phyloP scores from a whole-genome alignment of 805 yeast species.

The Starmerella geochares region DNA sequence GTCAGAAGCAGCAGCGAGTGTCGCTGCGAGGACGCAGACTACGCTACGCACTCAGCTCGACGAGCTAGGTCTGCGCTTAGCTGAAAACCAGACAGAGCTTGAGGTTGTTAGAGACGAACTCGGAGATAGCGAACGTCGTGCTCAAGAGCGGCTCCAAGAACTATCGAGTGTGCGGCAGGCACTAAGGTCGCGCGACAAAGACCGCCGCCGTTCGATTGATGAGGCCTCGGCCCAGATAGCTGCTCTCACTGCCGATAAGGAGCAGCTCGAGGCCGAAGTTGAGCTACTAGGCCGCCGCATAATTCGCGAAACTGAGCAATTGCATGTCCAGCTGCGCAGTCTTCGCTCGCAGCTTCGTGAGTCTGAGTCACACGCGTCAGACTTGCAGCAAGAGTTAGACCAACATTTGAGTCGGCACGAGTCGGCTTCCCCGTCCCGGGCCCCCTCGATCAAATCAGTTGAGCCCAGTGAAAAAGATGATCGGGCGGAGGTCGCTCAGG shows the following conservation, averaged over 20 bases:
- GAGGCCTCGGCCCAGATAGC: conserved; percentile 47
- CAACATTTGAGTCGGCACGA: background rate
- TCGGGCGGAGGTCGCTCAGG: background rate
- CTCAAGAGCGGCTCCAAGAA: conserved; percentile 77
- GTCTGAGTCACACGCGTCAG: conserved; percentile 17
- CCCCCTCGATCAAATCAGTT: background rate
- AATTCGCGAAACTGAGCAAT: conserved; percentile 58
- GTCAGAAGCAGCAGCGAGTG: conserved; percentile 15
- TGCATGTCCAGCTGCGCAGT: conserved; percentile 35
- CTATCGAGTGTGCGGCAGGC: conserved; percentile 60
- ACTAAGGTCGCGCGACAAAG: conserved; percentile 57
- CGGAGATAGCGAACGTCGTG: conserved; percentile 56
- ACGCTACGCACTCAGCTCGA: conserved; percentile 28
- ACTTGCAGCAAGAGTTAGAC: conserved; percentile 12
- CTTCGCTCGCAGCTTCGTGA: conserved; percentile 20
- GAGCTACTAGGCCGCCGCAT: conserved; percentile 43
- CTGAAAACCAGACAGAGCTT: conserved; percentile 50
- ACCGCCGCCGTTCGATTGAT: conserved; percentile 40
- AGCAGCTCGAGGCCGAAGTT: conserved; percentile 46
- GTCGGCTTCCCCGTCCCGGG: background rate
- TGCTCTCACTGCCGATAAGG: conserved; percentile 50
- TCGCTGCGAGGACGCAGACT: conserved; percentile 16
- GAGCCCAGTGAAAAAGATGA: background rate
- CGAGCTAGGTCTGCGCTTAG: conserved; percentile 43
- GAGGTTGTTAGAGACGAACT: conserved; percentile 74